Conservation (phyloP, 2,329 filamentous ascomycete genomes). For the Tricladium varicosporioides region DNA sequence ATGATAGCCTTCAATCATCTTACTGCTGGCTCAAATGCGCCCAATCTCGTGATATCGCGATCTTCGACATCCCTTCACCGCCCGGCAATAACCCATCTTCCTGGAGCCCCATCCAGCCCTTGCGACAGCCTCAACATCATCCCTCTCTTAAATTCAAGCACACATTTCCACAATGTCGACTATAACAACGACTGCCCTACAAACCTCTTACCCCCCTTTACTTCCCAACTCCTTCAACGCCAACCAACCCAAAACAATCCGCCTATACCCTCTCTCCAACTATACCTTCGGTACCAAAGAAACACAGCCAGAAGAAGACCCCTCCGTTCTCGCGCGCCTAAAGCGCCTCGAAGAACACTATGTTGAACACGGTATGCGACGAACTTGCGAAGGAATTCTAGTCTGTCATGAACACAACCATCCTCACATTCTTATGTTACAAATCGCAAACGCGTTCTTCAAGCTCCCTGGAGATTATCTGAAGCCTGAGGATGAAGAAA, state of each 20-base stretch:
- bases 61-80: too few relatives aligned
- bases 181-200: slow-evolving; percentile 70
- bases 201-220: slow-evolving; percentile 76
- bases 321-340: slow-evolving; percentile 86
- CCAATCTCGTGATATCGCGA: too few relatives aligned
- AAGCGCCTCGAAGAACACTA: slow-evolving; percentile 97
- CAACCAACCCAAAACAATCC: slow-evolving; percentile 86
- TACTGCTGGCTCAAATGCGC: too few relatives aligned
- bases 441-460: slow-evolving; percentile 99
- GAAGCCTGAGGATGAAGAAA: slow-evolving; percentile 82
- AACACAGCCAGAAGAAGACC: slow-evolving; percentile 91
- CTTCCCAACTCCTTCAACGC: slow-evolving; percentile 81
- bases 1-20: too few relatives aligned
- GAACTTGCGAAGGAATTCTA: slow-evolving; percentile 93
- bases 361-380: slow-evolving; percentile 86
- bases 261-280: slow-evolving; percentile 92
- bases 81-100: too few relatives aligned
- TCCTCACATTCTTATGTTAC: slow-evolving; percentile 96
- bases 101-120: too few relatives aligned
- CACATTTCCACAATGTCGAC: slow-evolving; percentile 65
- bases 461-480: slow-evolving; percentile 98
- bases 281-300: slow-evolving; percentile 37
- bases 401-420: slow-evolving; percentile 99
- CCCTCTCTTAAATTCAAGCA: slow-evolving; percentile 1
- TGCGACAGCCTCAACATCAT: neutral